Percentiles rank a stretch among this genome's conserved stretches.
These are phyloP conservation scores for Iris macrosiphon DNA, from an alignment of 106 monocot species.

Conservation along the genomic window DNA sequence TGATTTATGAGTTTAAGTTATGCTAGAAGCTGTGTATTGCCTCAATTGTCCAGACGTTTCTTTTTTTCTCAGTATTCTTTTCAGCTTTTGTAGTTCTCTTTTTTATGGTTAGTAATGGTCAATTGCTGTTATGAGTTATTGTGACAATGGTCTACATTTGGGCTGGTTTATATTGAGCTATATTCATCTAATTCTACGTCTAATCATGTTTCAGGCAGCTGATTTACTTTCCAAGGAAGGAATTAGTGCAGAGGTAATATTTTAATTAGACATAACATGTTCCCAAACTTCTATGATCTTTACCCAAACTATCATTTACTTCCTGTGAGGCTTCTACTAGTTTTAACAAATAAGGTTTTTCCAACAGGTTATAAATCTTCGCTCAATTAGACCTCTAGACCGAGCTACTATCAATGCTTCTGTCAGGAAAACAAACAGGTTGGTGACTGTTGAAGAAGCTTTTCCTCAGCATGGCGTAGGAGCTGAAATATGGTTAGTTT, in stretches of 20 bases:
- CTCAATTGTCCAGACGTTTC: too few relatives aligned
- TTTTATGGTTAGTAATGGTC: too few relatives aligned
- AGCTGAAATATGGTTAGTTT: slow-evolving; percentile 74
- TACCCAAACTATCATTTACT: too few relatives aligned
- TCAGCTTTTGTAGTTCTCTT: too few relatives aligned
- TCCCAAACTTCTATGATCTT: background rate
- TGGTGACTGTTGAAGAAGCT: slow-evolving; percentile 88
- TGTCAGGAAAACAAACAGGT: slow-evolving; percentile 80
- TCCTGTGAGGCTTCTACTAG: too few relatives aligned
- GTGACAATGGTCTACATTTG: too few relatives aligned
- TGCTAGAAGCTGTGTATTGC: too few relatives aligned
- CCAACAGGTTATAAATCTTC: slow-evolving; percentile 77
- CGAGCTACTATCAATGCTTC: slow-evolving; percentile 74
- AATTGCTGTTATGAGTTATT: too few relatives aligned
- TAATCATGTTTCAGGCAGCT: slow-evolving; percentile 41
- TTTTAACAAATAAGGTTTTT: background rate
- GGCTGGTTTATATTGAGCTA: too few relatives aligned
- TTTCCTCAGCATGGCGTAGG: slow-evolving; percentile 91
- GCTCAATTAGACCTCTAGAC: slow-evolving; percentile 82
- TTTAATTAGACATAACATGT: background rate
- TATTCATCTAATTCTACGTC: background rate
- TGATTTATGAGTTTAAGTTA: too few relatives aligned
- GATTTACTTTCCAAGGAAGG: slow-evolving; percentile 68
- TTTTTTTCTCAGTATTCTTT: too few relatives aligned
- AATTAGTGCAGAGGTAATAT: slow-evolving; percentile 55